Evolutionary conservation across 2,329 filamentous ascomycete species (phyloP).

Genomic region (Colletotrichum sp.): DNA sequence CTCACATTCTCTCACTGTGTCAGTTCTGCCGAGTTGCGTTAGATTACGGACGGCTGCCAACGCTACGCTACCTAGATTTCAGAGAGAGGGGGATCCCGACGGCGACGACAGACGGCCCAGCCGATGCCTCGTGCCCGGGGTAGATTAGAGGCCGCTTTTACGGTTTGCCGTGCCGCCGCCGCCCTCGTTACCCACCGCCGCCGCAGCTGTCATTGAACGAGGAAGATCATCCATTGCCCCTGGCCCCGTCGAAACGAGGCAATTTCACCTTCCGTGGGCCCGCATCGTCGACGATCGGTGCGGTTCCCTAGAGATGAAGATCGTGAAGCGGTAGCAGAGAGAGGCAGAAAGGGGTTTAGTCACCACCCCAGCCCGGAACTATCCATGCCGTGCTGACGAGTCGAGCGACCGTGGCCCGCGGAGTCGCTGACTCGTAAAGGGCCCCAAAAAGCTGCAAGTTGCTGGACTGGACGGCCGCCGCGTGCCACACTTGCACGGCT

Average conservation of each 20-base stretch:
- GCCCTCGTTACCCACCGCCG: not conserved
- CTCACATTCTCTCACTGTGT: not conserved
- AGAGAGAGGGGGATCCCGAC: not conserved
- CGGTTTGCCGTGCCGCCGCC: not conserved
- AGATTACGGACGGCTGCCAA: not conserved
- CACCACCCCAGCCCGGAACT: not conserved
- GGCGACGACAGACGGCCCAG: not conserved
- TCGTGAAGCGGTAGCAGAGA: not conserved
- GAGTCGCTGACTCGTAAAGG: not conserved
- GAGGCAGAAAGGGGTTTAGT: not conserved
- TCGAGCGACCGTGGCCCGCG: not conserved
- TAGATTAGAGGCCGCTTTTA: not conserved
- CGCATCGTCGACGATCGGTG: not conserved
- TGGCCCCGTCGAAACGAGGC: not conserved
- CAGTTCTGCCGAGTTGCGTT: not conserved
- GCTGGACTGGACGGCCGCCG: not conserved
- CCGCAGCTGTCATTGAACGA: not conserved
- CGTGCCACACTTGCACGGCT: not conserved
- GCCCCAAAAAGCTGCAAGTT: not conserved
- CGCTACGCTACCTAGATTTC: not conserved
- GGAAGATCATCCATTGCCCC: not conserved
- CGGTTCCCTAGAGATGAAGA: not conserved
- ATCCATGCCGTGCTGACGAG: not conserved
- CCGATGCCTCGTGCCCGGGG: not conserved
- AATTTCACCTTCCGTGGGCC: not conserved